Conservation (phyloP, 2,329 filamentous ascomycete species). For the Fusarium humuli region DNA sequence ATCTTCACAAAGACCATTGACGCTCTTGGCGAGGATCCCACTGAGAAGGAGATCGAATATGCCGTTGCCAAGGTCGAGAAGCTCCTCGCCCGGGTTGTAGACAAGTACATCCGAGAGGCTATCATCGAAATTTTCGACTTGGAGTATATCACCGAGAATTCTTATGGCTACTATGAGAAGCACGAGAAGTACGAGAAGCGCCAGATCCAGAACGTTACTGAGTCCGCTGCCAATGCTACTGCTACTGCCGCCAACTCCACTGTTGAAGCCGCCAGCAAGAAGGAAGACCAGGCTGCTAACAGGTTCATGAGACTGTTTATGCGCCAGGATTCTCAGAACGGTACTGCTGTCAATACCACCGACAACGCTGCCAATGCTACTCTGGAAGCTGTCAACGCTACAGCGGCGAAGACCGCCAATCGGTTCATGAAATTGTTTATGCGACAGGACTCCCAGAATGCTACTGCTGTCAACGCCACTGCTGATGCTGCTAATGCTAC, state of each 20-base stretch:
- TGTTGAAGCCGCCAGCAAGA: not conserved
- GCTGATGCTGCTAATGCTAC: not conserved
- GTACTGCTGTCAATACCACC: not conserved
- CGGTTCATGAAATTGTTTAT: not conserved
- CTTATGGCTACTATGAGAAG: not conserved
- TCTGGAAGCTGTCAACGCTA: too few species aligned
- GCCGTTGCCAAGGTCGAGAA: slow-evolving; percentile 11
- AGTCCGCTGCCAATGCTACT: not conserved
- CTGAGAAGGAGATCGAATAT: not conserved
- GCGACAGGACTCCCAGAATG: not conserved
- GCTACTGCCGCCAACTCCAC: not conserved
- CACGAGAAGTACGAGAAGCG: not conserved
- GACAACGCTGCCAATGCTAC: not conserved
- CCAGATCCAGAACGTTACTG: not conserved
- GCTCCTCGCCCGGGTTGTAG: slow-evolving; percentile 16
- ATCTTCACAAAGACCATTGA: slow-evolving; percentile 12
- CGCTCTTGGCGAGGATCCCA: slow-evolving; percentile 9
- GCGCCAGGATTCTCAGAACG: not conserved
- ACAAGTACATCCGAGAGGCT: slow-evolving; percentile 21
- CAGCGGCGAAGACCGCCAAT: too few species aligned
- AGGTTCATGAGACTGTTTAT: not conserved
- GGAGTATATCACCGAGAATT: slow-evolving; percentile 9
- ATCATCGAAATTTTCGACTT: slow-evolving; percentile 16
- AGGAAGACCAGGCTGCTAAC: not conserved
- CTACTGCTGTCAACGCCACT: not conserved